phyloP scores from a whole-genome alignment of 2,329 filamentous ascomycete genomes.

The Pleoardoris graminearum region DNA sequence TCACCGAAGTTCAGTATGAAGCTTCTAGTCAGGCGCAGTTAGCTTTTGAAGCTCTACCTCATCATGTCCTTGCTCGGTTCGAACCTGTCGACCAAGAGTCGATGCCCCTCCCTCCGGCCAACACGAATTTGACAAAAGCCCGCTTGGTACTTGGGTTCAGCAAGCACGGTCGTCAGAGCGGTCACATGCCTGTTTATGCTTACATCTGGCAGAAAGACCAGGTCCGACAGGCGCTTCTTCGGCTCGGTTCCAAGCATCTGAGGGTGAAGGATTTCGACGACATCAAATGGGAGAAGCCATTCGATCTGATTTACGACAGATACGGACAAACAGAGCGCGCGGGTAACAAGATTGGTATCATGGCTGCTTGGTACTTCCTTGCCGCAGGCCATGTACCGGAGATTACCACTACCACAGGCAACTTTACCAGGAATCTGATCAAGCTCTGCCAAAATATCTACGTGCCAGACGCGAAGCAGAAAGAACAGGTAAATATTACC shows the following conservation, averaged over 20 bases:
- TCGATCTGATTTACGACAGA: neutral
- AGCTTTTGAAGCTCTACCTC: neutral
- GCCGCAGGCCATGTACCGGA: neutral
- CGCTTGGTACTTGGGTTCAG: slow-evolving; percentile 1
- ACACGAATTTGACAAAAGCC: neutral
- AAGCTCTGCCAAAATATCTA: neutral
- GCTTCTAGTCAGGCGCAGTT: neutral
- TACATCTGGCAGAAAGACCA: slow-evolving; percentile 5
- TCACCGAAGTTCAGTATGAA: neutral
- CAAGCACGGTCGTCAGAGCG: neutral
- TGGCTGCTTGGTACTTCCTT: slow-evolving; percentile 8
- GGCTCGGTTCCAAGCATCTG: neutral
- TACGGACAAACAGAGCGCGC: neutral
- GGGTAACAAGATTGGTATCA: neutral
- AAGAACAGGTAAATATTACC: too few relatives aligned
- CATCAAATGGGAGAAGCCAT: neutral
- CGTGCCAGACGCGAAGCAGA: neutral
- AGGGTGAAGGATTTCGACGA: neutral
- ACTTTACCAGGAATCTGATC: neutral
- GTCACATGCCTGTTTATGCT: neutral
- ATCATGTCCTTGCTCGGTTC: neutral
- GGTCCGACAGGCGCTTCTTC: neutral
- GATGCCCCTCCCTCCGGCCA: neutral
- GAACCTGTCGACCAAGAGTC: neutral
- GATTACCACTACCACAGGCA: neutral